phyloP scores from a whole-genome alignment of 192 early-diverging fungal genomes.

The Coemansia sp. region DNA sequence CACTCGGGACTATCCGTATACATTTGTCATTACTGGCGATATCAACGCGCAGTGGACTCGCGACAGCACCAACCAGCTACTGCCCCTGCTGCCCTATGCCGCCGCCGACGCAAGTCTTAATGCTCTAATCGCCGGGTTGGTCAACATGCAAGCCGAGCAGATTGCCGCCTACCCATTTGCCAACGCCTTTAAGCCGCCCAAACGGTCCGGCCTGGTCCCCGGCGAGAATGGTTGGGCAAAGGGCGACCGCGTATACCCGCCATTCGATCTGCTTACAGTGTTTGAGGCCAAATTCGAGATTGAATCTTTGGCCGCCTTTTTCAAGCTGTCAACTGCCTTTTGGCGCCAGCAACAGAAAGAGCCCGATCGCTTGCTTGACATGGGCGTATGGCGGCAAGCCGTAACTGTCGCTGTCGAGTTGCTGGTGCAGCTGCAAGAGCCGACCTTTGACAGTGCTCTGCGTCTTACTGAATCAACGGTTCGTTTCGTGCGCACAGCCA shows the following conservation, averaged over 20 bases:
- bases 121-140: slow-evolving; percentile 50
- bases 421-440: slow-evolving; percentile 46
- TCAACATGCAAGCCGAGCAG: slow-evolving; percentile 56
- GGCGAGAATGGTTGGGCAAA: slow-evolving; percentile 26
- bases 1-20: slow-evolving; percentile 26
- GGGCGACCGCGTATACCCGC: slow-evolving; percentile 50
- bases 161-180: slow-evolving; percentile 49
- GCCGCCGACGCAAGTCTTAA: slow-evolving; percentile 27
- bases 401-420: slow-evolving; percentile 35
- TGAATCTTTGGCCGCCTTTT: slow-evolving; percentile 61
- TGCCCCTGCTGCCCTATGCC: slow-evolving; percentile 52
- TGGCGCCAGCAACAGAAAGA: slow-evolving; percentile 29
- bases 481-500: slow-evolving; percentile 32
- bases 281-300: slow-evolving; percentile 68
- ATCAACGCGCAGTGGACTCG: slow-evolving; percentile 71
- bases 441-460: slow-evolving; percentile 38
- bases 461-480: slow-evolving; percentile 22
- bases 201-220: slow-evolving; percentile 24
- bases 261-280: slow-evolving; percentile 29
- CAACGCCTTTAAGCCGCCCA: slow-evolving; percentile 60
- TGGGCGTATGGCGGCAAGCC: slow-evolving; percentile 43
- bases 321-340: slow-evolving; percentile 56
- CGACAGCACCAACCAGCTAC: slow-evolving; percentile 64
- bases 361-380: slow-evolving; percentile 12
- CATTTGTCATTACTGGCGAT: slow-evolving; percentile 70